Conservation (phyloP, 2,329 filamentous ascomycete species). For the Colletotrichum sp. region DNA sequence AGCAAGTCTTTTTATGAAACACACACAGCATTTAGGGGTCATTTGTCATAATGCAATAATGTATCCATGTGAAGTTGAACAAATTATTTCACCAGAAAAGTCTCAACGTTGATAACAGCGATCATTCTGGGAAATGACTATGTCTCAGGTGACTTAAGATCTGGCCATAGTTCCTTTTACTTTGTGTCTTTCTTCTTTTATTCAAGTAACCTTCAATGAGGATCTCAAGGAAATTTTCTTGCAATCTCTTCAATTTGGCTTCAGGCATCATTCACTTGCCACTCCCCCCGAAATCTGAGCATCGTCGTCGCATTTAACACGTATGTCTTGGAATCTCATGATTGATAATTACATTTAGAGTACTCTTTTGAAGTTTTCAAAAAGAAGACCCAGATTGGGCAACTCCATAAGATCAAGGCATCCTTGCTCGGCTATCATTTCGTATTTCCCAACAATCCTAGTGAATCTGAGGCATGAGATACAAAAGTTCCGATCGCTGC, state of each 20-base stretch:
- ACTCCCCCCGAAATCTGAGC: neutral
- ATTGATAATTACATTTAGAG: neutral
- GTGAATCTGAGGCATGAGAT: neutral
- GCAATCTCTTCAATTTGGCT: neutral
- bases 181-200: neutral
- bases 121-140: neutral
- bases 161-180: neutral
- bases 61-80: neutral
- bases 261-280: neutral
- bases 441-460: neutral
- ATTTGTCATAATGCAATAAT: neutral
- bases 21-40: neutral
- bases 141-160: neutral
- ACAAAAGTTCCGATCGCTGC: neutral
- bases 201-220: neutral
- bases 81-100: neutral
- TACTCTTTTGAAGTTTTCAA: neutral
- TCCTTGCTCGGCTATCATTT: neutral
- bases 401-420: neutral
- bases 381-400: neutral
- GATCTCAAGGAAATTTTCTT: neutral
- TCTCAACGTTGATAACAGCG: neutral
- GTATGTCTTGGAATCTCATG: neutral
- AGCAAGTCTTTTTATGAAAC: neutral
- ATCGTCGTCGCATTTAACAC: neutral